Evolutionary conservation across 2,329 filamentous ascomycete species (phyloP).

Genomic region (Penicillium janthinellum): DNA sequence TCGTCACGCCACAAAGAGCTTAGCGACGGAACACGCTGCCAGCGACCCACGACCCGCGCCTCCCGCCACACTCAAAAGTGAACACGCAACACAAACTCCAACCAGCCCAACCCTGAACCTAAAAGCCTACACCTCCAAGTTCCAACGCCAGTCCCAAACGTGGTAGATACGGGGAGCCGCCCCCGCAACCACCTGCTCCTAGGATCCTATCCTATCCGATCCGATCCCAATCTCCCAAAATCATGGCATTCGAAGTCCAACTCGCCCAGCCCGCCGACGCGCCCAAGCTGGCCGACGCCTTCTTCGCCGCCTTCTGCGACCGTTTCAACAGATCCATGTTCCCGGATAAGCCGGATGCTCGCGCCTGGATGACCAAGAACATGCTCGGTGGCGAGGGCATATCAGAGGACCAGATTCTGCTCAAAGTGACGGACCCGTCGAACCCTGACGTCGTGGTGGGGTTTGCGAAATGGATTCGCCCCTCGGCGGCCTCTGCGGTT

Average conservation of each 20-base stretch:
- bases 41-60: background rate
- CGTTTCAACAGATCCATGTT: slow-evolving; percentile 27
- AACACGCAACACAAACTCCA: background rate
- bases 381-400: slow-evolving; percentile 5
- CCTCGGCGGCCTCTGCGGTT: slow-evolving; percentile 8
- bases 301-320: slow-evolving; percentile 28
- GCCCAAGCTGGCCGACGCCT: slow-evolving; percentile 20
- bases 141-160: background rate
- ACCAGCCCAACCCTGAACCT: background rate
- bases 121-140: background rate
- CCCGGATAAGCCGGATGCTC: slow-evolving; percentile 27
- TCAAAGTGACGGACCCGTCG: slow-evolving; percentile 15
- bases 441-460: slow-evolving; percentile 17
- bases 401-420: slow-evolving; percentile 11
- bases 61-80: background rate
- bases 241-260: slow-evolving; percentile 22
- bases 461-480: slow-evolving; percentile 31
- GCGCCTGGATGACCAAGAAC: slow-evolving; percentile 18
- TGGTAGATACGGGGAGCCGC: too few relatives aligned
- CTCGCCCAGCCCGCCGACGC: slow-evolving; percentile 21
- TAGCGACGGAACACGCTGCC: background rate
- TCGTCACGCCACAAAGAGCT: background rate
- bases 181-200: background rate
- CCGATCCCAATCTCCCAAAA: background rate
- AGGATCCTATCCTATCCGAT: too few relatives aligned